These are phyloP conservation scores for Sequoiadendron giganteum DNA, from an alignment of 75 land plant genomes.

Conservation along the genomic window DNA sequence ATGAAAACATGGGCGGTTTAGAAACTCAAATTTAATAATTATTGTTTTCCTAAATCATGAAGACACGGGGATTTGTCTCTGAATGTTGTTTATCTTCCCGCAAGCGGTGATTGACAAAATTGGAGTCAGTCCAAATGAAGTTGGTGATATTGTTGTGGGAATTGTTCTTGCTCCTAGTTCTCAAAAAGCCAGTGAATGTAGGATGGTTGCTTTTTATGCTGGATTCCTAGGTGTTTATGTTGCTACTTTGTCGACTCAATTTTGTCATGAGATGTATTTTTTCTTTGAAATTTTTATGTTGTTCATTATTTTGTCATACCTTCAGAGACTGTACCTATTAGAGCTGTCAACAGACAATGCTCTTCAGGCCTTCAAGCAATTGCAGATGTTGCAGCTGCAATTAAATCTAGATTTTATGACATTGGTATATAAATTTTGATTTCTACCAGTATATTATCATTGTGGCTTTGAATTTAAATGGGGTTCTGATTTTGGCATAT, in stretches of 20 bases:
- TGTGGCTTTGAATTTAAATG: no score
- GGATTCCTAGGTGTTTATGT: constrained; percentile 80
- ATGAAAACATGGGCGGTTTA: background rate
- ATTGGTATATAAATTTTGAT: no score
- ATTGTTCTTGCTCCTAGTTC: constrained; percentile 89
- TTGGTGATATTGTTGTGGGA: constrained; percentile 96
- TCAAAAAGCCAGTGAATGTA: constrained; percentile 88
- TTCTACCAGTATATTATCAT: no score
- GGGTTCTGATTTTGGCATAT: no score
- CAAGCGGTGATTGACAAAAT: constrained; percentile 79
- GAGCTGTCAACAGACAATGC: constrained; percentile 89
- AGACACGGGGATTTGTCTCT: background rate
- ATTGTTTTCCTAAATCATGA: background rate
- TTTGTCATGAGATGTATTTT: background rate
- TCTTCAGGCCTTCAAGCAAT: constrained; percentile 79
- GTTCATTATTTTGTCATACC: background rate
- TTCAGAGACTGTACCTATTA: constrained; percentile 77
- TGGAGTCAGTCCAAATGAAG: constrained; percentile 83
- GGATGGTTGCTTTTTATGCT: constrained; percentile 95
- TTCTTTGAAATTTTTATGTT: background rate
- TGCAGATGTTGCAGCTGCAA: no score
- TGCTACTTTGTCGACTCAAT: background rate
- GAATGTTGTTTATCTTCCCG: background rate
- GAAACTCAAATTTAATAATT: background rate
- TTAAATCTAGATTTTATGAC: no score